phyloP scores from a whole-genome alignment of 768 basidiomycete species.

The Lactifluus rugatus region DNA sequence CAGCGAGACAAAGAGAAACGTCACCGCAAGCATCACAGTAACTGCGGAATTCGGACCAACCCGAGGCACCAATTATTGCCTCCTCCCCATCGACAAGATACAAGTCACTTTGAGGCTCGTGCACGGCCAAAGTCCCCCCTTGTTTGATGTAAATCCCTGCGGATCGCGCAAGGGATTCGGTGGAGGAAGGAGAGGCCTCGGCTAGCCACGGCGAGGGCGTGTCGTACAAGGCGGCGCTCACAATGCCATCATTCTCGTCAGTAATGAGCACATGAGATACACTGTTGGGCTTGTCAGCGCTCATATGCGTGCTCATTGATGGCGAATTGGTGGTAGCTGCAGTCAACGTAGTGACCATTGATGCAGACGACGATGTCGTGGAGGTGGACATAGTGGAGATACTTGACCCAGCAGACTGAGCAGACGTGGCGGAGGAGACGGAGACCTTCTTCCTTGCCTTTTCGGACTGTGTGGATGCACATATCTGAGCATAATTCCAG shows the following conservation, averaged over 20 bases:
- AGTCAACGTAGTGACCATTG: constrained; percentile 6
- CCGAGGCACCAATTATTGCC: constrained; percentile 5
- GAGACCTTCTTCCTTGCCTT: constrained; percentile 17
- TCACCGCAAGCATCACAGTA: neutral
- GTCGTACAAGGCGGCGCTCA: neutral
- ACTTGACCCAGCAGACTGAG: constrained; percentile 1
- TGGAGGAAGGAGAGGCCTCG: neutral
- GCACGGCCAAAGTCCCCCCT: neutral
- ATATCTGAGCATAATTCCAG: neutral
- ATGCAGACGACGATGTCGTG: constrained; percentile 9
- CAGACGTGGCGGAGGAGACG: constrained; percentile 6
- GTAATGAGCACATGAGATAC: constrained; percentile 7
- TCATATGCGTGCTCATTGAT: neutral
- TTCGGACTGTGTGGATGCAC: neutral
- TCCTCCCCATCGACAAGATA: neutral
- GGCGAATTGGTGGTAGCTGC: constrained; percentile 14
- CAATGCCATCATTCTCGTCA: constrained; percentile 1
- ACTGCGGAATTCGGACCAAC: constrained; percentile 3
- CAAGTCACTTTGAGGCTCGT: neutral
- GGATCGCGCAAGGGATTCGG: neutral
- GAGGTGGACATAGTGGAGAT: constrained; percentile 4
- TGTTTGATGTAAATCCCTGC: neutral
- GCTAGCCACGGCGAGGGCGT: neutral
- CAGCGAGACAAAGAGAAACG: constrained; percentile 4
- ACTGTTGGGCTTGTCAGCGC: neutral